Evolutionary conservation across 352 stramenopile genomes (phyloP).

Genomic region (Phytopythium montanum): DNA sequence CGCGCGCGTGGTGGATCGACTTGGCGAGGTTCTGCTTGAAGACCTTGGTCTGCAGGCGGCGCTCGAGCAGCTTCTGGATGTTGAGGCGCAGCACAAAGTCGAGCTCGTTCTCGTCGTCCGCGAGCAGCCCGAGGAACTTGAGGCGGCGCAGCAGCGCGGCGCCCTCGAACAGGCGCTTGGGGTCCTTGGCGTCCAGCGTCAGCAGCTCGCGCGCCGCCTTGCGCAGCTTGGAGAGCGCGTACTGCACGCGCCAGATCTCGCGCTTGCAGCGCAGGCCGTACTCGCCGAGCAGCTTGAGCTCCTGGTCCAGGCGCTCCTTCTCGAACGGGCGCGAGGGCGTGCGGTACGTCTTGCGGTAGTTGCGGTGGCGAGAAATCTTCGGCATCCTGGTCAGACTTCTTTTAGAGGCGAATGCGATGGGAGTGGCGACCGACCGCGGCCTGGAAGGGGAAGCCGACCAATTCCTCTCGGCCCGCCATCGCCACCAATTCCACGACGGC

Average conservation of each 20-base stretch:
- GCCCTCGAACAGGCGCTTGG: conserved; percentile 98
- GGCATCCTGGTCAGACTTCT: conserved; percentile 74
- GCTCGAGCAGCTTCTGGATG: conserved; percentile 98
- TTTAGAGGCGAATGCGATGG: conserved; percentile 71
- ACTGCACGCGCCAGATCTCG: conserved; percentile 99
- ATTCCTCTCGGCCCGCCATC: conserved; percentile 22
- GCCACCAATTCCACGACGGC: conserved; percentile 39
- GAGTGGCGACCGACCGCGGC: conserved; percentile 27
- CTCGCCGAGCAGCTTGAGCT: conserved; percentile 99
- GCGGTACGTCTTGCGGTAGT: conserved; percentile 98
- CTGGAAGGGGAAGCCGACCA: neutral
- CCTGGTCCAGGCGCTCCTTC: conserved; percentile 99
- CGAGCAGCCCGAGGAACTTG: conserved; percentile 95
- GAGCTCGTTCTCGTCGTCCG: conserved; percentile 97
- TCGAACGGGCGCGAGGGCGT: conserved; percentile 98
- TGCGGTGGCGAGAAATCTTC: conserved; percentile 85
- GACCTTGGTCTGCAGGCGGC: conserved; percentile 98
- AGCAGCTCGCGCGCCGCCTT: conserved; percentile 98
- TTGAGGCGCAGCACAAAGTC: conserved; percentile 98
- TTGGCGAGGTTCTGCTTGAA: conserved; percentile 99
- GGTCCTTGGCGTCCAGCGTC: conserved; percentile 98
- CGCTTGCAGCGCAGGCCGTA: conserved; percentile 99
- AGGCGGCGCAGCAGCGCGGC: conserved; percentile 97
- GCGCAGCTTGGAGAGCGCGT: conserved; percentile 98
- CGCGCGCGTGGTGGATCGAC: conserved; percentile 99